Evolutionary conservation across 805 yeast species (phyloP).

Genomic region (Debaryomyces hansenii): DNA sequence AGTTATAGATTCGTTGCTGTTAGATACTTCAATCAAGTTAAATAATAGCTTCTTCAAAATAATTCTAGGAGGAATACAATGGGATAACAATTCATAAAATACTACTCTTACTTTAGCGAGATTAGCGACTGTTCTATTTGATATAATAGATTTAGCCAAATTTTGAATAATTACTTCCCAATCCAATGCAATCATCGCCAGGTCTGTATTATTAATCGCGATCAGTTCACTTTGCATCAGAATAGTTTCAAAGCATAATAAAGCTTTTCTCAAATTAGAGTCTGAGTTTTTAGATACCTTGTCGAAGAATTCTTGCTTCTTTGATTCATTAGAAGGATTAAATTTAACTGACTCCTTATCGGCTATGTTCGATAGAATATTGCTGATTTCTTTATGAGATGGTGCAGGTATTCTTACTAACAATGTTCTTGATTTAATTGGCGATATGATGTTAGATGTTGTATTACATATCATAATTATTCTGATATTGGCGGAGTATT

Average conservation of each 20-base stretch:
- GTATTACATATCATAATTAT: constrained; percentile 83
- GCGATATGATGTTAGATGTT: constrained; percentile 88
- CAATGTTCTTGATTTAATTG: constrained; percentile 90
- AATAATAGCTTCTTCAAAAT: constrained; percentile 62
- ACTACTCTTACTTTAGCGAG: constrained; percentile 62
- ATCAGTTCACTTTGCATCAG: constrained; percentile 64
- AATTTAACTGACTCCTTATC: constrained; percentile 52
- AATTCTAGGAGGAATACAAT: constrained; percentile 88
- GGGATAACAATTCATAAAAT: constrained; percentile 82
- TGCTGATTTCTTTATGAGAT: constrained; percentile 51
- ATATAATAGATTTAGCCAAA: constrained; percentile 59
- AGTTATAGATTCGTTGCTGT: constrained; percentile 25
- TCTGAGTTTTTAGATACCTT: constrained; percentile 56
- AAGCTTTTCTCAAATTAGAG: constrained; percentile 75
- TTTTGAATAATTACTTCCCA: constrained; percentile 82
- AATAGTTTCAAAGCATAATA: constrained; percentile 81
- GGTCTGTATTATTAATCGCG: constrained; percentile 23
- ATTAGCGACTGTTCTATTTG: constrained; percentile 63
- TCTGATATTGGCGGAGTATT: constrained; percentile 84
- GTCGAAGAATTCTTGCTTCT: constrained; percentile 36
- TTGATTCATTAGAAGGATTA: constrained; percentile 37
- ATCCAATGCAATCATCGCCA: constrained; percentile 67
- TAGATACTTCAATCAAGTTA: constrained; percentile 36
- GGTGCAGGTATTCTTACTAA: constrained; percentile 90
- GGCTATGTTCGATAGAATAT: constrained; percentile 57